Evolutionary conservation across 116 monocot species (phyloP).

Genomic region (Phalaenopsis hybrid): DNA sequence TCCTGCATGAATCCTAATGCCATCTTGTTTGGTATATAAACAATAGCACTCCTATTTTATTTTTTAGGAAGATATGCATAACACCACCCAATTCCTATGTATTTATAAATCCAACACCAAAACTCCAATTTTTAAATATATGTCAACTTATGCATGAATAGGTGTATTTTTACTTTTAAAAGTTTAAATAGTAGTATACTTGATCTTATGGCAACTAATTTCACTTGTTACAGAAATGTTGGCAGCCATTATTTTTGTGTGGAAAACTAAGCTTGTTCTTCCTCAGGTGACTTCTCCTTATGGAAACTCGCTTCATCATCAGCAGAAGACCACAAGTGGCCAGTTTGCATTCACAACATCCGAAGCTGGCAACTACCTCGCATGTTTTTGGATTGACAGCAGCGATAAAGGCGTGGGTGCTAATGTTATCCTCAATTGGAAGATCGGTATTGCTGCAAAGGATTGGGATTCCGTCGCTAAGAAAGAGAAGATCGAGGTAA

Average conservation of each 20-base stretch:
- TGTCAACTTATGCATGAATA: too few relatives aligned
- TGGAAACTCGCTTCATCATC: conserved; percentile 43
- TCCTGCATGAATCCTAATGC: too few relatives aligned
- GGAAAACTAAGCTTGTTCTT: conserved; percentile 1
- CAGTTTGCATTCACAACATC: conserved; percentile 60
- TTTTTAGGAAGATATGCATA: too few relatives aligned
- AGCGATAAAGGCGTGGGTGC: conserved; percentile 19
- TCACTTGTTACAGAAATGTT: too few relatives aligned
- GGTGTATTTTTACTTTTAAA: too few relatives aligned
- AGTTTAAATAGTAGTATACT: too few relatives aligned
- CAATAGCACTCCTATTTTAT: too few relatives aligned
- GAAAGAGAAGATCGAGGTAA: conserved; percentile 66
- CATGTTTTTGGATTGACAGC: conserved; percentile 46
- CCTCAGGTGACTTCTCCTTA: conserved; percentile 62
- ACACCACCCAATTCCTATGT: too few relatives aligned
- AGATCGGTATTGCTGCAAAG: conserved; percentile 48
- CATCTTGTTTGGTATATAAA: too few relatives aligned
- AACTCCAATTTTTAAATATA: too few relatives aligned
- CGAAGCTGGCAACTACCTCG: conserved; percentile 57
- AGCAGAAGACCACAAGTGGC: conserved; percentile 27
- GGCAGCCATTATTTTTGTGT: neutral
- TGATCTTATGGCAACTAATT: neutral
- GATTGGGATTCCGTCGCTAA: conserved; percentile 69
- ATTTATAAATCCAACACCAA: too few relatives aligned
- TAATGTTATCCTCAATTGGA: conserved; percentile 60